phyloP scores from a whole-genome alignment of 2,329 filamentous ascomycete species.

The Zymoseptoria passerinii region DNA sequence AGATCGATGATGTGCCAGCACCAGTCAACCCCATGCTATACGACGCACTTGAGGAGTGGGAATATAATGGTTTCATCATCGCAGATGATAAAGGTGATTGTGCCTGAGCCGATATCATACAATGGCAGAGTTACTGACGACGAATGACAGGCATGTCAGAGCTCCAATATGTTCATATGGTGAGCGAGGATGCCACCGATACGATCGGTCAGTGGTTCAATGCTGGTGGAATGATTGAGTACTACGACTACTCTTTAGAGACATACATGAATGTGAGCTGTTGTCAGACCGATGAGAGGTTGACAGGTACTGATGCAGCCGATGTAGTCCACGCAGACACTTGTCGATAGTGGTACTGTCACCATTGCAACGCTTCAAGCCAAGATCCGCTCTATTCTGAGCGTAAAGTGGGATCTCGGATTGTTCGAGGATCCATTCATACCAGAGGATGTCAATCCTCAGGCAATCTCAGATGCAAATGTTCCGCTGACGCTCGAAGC shows the following conservation, averaged over 20 bases:
- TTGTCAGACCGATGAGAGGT: too few species aligned
- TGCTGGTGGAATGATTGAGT: constrained; percentile 13
- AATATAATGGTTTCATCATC: constrained; percentile 12
- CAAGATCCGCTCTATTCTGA: constrained; percentile 10
- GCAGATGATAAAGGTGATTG: constrained; percentile 10
- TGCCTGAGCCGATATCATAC: neutral
- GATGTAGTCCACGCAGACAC: constrained; percentile 4
- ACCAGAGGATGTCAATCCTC: constrained; percentile 8
- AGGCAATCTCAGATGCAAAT: constrained; percentile 6
- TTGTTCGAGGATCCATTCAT: constrained; percentile 12
- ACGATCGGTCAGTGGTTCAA: constrained; percentile 13
- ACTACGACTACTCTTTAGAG: constrained; percentile 14
- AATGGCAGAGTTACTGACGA: neutral
- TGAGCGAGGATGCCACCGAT: constrained; percentile 4
- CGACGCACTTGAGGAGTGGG: constrained; percentile 9
- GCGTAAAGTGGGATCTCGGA: constrained; percentile 14
- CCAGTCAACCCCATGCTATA: constrained; percentile 13
- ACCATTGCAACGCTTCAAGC: constrained; percentile 4
- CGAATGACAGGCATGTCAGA: constrained; percentile 8
- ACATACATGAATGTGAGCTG: constrained; percentile 8
- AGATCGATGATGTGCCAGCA: constrained; percentile 12
- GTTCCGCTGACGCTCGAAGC: constrained; percentile 9
- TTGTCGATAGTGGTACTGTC: constrained; percentile 6
- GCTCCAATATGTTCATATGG: constrained; percentile 5
- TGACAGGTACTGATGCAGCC: too few species aligned